Conservation (phyloP, 176 grass and related monocot genomes). For the Alopecurus myosuroides region DNA sequence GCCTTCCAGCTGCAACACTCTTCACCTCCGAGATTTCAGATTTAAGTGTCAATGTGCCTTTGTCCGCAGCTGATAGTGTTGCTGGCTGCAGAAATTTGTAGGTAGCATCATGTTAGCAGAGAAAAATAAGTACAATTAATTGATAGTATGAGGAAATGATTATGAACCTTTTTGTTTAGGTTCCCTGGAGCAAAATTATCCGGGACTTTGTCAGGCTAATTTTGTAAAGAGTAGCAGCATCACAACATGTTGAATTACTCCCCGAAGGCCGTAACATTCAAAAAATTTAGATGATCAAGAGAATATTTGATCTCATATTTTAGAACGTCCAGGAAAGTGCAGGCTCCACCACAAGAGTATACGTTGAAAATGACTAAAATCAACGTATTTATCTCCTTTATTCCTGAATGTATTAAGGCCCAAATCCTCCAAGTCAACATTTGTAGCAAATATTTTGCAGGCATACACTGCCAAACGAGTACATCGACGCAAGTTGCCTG, state of each 20-base stretch:
- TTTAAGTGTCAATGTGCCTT: not conserved
- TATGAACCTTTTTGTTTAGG: not conserved
- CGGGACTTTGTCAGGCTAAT: not conserved
- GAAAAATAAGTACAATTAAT: not conserved
- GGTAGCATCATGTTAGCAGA: not conserved
- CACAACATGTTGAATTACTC: not conserved
- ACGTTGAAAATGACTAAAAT: constrained; percentile 44
- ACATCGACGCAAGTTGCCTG: constrained; percentile 68
- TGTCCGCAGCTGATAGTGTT: not conserved
- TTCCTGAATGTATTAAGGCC: constrained; percentile 70
- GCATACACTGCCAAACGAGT: constrained; percentile 62
- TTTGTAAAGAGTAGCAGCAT: not conserved
- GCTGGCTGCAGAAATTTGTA: not conserved
- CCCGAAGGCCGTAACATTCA: not conserved
- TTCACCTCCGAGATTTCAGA: not conserved
- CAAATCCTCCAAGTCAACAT: constrained; percentile 71
- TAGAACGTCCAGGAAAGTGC: constrained; percentile 46
- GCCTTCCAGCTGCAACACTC: not conserved
- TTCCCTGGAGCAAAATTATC: not conserved
- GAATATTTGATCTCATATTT: constrained; percentile 43
- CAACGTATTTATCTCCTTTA: constrained; percentile 24
- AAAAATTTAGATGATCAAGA: not conserved
- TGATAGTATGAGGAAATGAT: not conserved
- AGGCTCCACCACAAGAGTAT: constrained; percentile 34
- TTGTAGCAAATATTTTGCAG: constrained; percentile 70